A percentile compares a stretch with the other conserved stretches of the same genome.
Evolutionary conservation across 176 grass and related monocot species (phyloP).

Genomic region (Eleusine indica): DNA sequence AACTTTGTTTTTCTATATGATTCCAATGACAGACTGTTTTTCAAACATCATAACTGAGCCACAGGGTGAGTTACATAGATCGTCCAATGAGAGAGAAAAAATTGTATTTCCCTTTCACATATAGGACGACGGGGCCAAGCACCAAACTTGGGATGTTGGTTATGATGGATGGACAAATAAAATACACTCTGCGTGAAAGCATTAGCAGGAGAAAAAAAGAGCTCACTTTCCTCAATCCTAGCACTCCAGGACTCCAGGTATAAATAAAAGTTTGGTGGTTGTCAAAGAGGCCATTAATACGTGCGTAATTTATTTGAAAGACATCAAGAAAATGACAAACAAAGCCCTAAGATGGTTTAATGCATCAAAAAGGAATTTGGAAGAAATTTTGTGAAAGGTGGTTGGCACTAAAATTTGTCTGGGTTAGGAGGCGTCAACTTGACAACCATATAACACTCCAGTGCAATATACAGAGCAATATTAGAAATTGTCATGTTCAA

Average conservation of each 20-base stretch:
- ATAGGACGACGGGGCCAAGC: neutral
- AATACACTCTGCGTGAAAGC: neutral
- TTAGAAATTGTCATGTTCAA: neutral
- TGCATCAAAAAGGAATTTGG: neutral
- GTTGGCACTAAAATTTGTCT: neutral
- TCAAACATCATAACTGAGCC: neutral
- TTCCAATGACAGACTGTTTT: neutral
- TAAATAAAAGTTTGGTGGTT: neutral
- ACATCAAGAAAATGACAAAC: neutral
- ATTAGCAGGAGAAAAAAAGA: neutral
- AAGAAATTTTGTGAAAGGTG: neutral
- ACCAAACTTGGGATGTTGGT: neutral
- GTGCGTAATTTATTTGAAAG: constrained; percentile 2
- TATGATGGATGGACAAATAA: neutral
- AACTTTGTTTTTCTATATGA: neutral
- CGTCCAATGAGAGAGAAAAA: neutral
- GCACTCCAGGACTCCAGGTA: neutral
- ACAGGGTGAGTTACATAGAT: neutral
- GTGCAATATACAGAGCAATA: neutral
- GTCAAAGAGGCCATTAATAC: neutral
- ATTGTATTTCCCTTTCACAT: neutral
- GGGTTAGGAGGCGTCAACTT: neutral
- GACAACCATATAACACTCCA: neutral
- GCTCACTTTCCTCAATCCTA: neutral
- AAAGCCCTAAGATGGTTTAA: neutral